A percentile compares a stretch with the other conserved stretches of the same genome.
These are phyloP conservation scores for Phytophthora megakarya DNA, from an alignment of 352 stramenopile genomes.

Conservation along the genomic window DNA sequence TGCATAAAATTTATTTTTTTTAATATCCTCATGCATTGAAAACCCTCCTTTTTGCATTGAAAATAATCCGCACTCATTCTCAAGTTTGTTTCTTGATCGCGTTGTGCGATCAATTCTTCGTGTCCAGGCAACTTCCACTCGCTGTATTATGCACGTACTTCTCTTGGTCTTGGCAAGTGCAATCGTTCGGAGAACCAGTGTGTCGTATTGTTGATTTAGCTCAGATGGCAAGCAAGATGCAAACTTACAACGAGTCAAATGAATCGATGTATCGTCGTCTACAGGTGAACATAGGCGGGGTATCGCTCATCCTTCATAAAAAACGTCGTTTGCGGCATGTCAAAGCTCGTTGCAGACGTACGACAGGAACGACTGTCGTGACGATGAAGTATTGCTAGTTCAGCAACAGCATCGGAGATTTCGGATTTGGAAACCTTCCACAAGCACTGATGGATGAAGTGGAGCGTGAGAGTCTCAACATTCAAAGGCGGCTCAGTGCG, in stretches of 20 bases:
- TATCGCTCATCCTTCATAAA: neutral
- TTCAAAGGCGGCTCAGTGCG: constrained; percentile 1
- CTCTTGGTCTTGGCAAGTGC: too few species aligned
- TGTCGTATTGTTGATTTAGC: constrained; percentile 2
- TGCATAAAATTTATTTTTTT: too few species aligned
- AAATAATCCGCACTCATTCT: neutral
- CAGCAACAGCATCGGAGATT: constrained; percentile 19
- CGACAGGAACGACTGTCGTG: constrained; percentile 13
- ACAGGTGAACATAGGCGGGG: constrained; percentile 9
- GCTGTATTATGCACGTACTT: too few species aligned
- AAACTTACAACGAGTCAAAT: constrained; percentile 22
- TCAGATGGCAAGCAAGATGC: constrained; percentile 7
- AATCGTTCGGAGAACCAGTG: constrained; percentile 5
- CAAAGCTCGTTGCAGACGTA: constrained; percentile 4
- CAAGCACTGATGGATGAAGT: neutral
- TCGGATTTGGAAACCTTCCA: constrained; percentile 7
- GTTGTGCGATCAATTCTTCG: neutral
- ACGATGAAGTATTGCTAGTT: constrained; percentile 21
- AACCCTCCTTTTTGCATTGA: neutral
- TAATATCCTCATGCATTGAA: too few species aligned
- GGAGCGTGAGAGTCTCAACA: constrained; percentile 4
- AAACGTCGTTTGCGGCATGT: neutral
- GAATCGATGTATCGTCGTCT: constrained; percentile 14
- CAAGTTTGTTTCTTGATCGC: neutral
- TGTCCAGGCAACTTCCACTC: neutral